Evolutionary conservation across 225 moss, liverwort and hornwort species (phyloP), one percentile per base, ranked within the genome.

Genomic region (Pseudisothecium myosuroides): DNA sequence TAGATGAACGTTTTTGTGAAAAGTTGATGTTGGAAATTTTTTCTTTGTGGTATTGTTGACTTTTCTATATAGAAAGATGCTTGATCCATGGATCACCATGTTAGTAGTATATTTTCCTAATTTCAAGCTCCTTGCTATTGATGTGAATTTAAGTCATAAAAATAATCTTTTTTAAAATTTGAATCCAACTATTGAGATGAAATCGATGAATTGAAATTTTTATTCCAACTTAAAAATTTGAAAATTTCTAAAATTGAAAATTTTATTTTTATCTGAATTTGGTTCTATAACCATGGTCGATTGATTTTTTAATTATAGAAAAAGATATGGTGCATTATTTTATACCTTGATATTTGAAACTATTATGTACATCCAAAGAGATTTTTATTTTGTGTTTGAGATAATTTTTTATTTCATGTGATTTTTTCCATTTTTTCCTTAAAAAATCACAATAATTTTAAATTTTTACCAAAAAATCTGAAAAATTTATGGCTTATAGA

Each of bases 211-310:
- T 20, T 76, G 12, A 2, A 11, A 0, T 32, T 76, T 21, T 21
- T 32, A 47, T 20, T 32, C 12, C 2, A 32, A 12, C 1, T 20
- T 50, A 0, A 20, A 76, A 50, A 34, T 76, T 19, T 13, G 3
- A 50, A 21, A 13, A 5, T 20, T 31, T 0, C 0, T 31, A 31
- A 74, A 47, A 17, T 28, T 73, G 9, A 10, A 45, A 9, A 28
- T 45, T 74, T 74, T 17, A 45, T 74, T 74, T 17, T 4, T 0
- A 73, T 47, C 31, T 29, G 11, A 18, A 47, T 47, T 18, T 47
- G 6, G 18, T 0, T 1, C 6, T 74, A 11, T 17, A 11, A 29
- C 2, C 1, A 31, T 11, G 2, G 29, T 29, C 7, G 17, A 18
- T 18, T 73, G 1, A 10, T 29, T 73, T 26, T 17, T 4, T 29